Base-by-base conservation (phyloP, 2,329 filamentous ascomycete species). In the Teratosphaeria pseudoeucalypti region DNA sequence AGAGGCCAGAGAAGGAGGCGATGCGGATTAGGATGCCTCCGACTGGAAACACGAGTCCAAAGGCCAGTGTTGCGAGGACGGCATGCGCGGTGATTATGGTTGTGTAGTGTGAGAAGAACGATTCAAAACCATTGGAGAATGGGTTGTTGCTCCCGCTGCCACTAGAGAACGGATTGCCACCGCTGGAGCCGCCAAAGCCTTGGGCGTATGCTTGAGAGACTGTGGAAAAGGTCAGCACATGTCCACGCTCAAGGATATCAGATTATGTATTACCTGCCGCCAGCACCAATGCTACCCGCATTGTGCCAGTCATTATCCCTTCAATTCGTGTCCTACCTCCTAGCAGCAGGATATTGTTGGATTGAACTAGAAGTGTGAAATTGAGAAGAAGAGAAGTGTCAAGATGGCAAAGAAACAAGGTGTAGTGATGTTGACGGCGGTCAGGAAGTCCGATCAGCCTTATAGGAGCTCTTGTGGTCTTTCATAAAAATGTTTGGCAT, bases 1-100 rank as follows among this genome's bases (percentile, higher is more conserved):
- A 69, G 5, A 78, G 65, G 6, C 76, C 75, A 1, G 74, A 72
- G 64, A 79, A 78, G 4, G 74, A 77, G 2, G 72, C 72, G 0
- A 78, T 66, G 10, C 77, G 74, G 60, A 79, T 78, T 16, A 73
- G 68, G 61, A 79, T 79, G 10, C 74, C 74, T 34, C 77, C 77
- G 10, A 73, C 59, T 0, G 77, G 77, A 66, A 79, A 79, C 57
- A 79, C 67, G 59, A 79, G 71, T 34, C 74, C 77, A 62, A 79
- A 78, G 3, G 76, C 77, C 6, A 79, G 68, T 11, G 71, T 69
- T 16, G 76, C 77, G 16, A 79, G 71, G 7, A 76, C 71, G 27
- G 74, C 77, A 64, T 79, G 77, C 5, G 77, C 76, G 39, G 74
- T 75, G 57, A 78, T 65, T 65, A 77, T 75, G 34, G 64, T 72